Percentiles rank a stretch among this genome's conserved stretches.
phyloP scores from a whole-genome alignment of 1,284 basidiomycete genomes.

The Fomitiporia mediterranea region DNA sequence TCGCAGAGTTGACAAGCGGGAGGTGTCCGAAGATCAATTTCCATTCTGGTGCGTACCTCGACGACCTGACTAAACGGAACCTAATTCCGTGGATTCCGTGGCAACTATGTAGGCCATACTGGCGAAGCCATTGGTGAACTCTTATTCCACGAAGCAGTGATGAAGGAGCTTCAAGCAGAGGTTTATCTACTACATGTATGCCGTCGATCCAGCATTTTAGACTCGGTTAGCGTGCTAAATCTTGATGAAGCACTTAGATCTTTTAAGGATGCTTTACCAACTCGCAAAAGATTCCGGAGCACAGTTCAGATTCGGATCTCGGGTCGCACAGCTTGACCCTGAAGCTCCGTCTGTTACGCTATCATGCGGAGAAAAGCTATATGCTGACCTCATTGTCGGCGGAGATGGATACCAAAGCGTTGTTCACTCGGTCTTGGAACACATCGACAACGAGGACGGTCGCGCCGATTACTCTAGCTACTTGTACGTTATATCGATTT shows the following conservation, averaged over 20 bases:
- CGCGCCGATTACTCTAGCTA: background rate
- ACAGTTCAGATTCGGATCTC: constrained; percentile 35
- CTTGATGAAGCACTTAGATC: constrained; percentile 38
- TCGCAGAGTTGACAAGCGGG: constrained; percentile 26
- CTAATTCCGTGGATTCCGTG: background rate
- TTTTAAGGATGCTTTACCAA: constrained; percentile 42
- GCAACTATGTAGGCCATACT: constrained; percentile 34
- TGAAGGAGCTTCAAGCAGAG: constrained; percentile 49
- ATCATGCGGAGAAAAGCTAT: constrained; percentile 40
- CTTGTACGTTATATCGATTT: background rate
- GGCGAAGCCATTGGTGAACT: constrained; percentile 21
- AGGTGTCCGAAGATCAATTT: constrained; percentile 9
- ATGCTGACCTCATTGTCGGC: constrained; percentile 59
- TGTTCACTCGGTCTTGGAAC: constrained; percentile 30
- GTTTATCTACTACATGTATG: constrained; percentile 28
- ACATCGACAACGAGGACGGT: constrained; percentile 18
- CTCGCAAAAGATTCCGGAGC: constrained; percentile 42
- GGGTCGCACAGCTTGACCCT: constrained; percentile 34
- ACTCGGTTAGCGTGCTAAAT: background rate
- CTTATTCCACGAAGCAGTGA: constrained; percentile 36
- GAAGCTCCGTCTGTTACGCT: constrained; percentile 34
- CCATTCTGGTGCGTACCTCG: background rate
- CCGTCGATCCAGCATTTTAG: background rate
- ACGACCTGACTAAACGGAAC: background rate
- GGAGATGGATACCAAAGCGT: constrained; percentile 50